Evolutionary conservation across 257 asterid genomes (phyloP).

Genomic region (Solanum sparsipilum): DNA sequence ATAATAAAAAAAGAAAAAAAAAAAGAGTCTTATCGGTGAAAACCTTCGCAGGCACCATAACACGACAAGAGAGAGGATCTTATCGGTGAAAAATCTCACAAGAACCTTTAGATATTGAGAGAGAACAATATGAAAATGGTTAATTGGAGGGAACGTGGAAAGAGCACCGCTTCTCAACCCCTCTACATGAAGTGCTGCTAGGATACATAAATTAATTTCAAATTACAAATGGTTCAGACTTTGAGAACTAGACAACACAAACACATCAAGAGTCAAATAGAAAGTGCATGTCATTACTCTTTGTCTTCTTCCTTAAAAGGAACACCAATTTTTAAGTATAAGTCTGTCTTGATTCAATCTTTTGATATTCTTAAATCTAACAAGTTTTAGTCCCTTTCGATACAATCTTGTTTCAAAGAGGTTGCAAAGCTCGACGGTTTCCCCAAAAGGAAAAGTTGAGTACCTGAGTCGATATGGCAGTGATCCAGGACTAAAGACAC

Average conservation of each 20-base stretch:
- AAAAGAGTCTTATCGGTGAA: not conserved
- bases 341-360: not conserved
- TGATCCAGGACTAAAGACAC: not conserved
- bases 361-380: not conserved
- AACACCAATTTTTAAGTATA: not conserved
- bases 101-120: not conserved
- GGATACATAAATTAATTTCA: not conserved
- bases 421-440: not conserved
- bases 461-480: too few species aligned
- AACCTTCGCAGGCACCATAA: not conserved
- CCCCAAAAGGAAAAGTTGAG: not conserved
- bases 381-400: not conserved
- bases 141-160: not conserved
- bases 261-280: not conserved
- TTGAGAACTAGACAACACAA: not conserved
- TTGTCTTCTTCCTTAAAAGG: not conserved
- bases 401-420: too few species aligned
- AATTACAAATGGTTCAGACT: not conserved
- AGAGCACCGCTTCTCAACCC: not conserved
- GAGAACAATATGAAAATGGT: not conserved
- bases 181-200: not conserved
- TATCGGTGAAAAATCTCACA: too few species aligned
- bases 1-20: too few species aligned
- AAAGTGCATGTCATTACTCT: not conserved
- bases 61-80: too few species aligned